Conservation (phyloP, 495 filamentous ascomycete genomes). For the Stereocaulon alpinum region DNA sequence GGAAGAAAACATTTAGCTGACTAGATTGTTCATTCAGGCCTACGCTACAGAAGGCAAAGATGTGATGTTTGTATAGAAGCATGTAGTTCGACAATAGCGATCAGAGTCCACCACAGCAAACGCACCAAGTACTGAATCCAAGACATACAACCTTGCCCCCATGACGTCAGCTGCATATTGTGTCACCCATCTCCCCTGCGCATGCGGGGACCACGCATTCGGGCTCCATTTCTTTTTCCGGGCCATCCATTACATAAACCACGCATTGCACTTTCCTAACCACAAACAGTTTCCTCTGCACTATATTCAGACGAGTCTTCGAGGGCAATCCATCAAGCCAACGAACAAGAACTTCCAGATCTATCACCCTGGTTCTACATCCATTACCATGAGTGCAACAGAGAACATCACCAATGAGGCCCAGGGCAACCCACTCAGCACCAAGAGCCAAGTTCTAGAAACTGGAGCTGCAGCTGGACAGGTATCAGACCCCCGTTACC, state of each 20-base stretch:
- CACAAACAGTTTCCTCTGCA: not conserved
- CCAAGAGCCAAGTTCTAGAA: slow-evolving; percentile 53
- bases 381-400: slow-evolving; percentile 15
- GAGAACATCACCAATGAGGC: slow-evolving; percentile 29
- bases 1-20: not conserved
- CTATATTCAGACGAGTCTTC: too few species aligned
- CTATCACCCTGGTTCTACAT: not conserved
- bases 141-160: slow-evolving; percentile 8
- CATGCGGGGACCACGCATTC: not conserved
- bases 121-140: not conserved
- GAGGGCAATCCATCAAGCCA: too few species aligned
- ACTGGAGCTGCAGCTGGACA: slow-evolving; percentile 52
- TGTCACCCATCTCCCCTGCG: not conserved
- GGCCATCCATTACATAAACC: not conserved
- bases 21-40: not conserved
- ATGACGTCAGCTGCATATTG: slow-evolving; percentile 14
- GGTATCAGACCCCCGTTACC: slow-evolving; percentile 21
- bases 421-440: slow-evolving; percentile 41
- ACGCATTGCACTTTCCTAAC: not conserved
- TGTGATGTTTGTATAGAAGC: not conserved
- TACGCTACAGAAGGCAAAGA: not conserved
- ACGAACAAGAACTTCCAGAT: too few species aligned
- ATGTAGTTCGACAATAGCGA: not conserved
- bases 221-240: not conserved
- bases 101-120: not conserved